Base-by-base conservation (phyloP, 2,329 filamentous ascomycete genomes). In the Cephalotrichum gorgonifer region DNA sequence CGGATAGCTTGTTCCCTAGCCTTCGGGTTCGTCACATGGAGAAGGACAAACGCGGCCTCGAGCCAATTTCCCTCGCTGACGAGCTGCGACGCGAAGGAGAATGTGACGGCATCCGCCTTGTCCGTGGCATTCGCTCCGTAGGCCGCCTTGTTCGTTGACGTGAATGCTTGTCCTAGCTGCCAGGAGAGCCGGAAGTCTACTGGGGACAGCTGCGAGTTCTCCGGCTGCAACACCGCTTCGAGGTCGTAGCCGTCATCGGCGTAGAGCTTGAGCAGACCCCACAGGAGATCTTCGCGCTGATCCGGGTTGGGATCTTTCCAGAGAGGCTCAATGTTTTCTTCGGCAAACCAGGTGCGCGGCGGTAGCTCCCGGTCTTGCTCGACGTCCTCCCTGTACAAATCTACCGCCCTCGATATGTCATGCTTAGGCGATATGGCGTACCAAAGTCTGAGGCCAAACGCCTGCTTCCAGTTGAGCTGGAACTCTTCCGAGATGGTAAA, bases 401-500 rank as follows among this genome's bases (percentile, higher is more conserved):
- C 66, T 4, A 98, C 83, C 3, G 90, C 90, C 43, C 74, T 71
- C 45, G 83, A 79, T 41, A 96, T 74, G 31, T 81, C 76, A 42
- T 89, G 85, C 35, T 81, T 74, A 30, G 78, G 71, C 2, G 78
- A 74, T 38, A 82, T 86, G 42, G 83, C 83, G 63, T 95, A 98
- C 86, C 89, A 97, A 2, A 98, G 73, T 41, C 90, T 82, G 45
- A 98, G 74, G 11, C 88, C 91, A 64, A 98, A 95, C 1, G 90
- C 84, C 60, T 95, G 90, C 63, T 88, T 83, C 93, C 93, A 98
- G 62, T 94, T 86, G 31, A 98, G 73, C 4, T 81, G 81, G 62
- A 96, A 98, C 43, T 83, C 83, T 57, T 86, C 78, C 1, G 88
- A 86, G 54, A 98, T 86, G 48, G 82, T 76, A 60, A 98, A 95